Conservation (phyloP, 2,329 filamentous ascomycete species). For the Claviceps fusiformis region DNA sequence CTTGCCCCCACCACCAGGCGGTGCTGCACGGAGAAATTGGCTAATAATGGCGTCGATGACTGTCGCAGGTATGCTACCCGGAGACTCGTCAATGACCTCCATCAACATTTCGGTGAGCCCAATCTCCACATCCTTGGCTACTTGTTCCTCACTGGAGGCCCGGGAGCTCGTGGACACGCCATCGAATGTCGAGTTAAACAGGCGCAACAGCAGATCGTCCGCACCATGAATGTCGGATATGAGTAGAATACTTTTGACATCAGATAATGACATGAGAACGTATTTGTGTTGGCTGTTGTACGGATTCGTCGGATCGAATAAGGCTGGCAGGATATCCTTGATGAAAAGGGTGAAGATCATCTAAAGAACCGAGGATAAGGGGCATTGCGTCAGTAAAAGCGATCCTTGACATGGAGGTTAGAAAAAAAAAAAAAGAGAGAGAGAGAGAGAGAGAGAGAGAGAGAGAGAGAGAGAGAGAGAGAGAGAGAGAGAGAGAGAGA, state of each 20-base stretch:
- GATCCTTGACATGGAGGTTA: not conserved
- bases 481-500: too few relatives aligned
- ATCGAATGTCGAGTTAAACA: conserved; percentile 88
- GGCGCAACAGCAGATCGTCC: conserved; percentile 61
- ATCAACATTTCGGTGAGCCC: conserved; percentile 79
- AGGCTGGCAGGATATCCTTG: conserved; percentile 65
- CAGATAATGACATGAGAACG: conserved; percentile 73
- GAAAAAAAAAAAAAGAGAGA: too few relatives aligned
- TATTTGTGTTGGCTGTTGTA: conserved; percentile 93
- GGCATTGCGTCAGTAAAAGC: conserved; percentile 6
- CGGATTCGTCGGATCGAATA: conserved; percentile 74
- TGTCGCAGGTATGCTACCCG: conserved; percentile 55
- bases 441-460: too few relatives aligned
- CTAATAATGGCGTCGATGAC: conserved; percentile 90
- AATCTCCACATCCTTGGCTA: conserved; percentile 87
- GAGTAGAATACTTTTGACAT: conserved; percentile 88
- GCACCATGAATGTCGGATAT: conserved; percentile 76
- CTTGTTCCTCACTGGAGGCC: conserved; percentile 60
- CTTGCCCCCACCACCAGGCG: conserved; percentile 47
- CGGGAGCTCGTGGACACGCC: conserved; percentile 70
- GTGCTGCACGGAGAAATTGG: conserved; percentile 83
- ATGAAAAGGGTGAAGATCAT: conserved; percentile 90
- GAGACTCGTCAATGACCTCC: conserved; percentile 75
- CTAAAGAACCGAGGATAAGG: conserved; percentile 29
- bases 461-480: too few relatives aligned